Evolutionary conservation across 2,329 filamentous ascomycete genomes (phyloP), one percentile per base, ranked within the genome.

Genomic region (Elsinoe batatas): DNA sequence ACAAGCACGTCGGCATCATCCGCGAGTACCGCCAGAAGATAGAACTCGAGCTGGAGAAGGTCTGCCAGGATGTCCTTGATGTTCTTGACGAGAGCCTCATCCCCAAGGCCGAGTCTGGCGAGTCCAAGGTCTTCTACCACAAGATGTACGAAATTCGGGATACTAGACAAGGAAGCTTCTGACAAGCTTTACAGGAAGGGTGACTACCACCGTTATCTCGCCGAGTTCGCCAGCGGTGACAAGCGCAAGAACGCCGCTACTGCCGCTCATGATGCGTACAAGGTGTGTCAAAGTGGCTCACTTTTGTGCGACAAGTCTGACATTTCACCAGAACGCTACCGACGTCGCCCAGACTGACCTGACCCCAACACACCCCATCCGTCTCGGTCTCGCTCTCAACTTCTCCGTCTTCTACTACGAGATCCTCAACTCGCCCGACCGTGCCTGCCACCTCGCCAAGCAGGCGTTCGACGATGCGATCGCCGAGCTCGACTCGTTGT

Each of bases 351-450:
- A 96, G 81, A 95, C 88, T 64, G 91, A 97, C 76, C 85, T 97
- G 66, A 91, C 91, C 61, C 91, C 91, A 61, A 97, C 93, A 60
- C 91, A 97, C 81, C 91, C 91, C 67, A 97, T 97, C 79, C 91
- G 91, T 69, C 88, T 97, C 63, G 91, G 91, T 74, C 86, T 97
- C 69, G 91, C 91, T 65, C 84, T 97, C 66, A 97, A 96, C 86
- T 96, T 97, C 84, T 96, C 91, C 62, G 91, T 96, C 69, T 96
- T 96, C 81, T 95, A 95, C 84, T 95, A 96, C 76, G 93, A 96
- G 82, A 96, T 96, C 73, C 80, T 96, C 71, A 97, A 96, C 85
- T 94, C 91, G 35, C 91, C 91, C 69, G 91, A 96, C 76, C 89
- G 88, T 71, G 91, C 91, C 70, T 97, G 91, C 84, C 91, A 97